Evolutionary conservation across 805 yeast genomes (phyloP), one percentile per base, ranked within the genome.

Genomic region (Kluyveromyces nonfermentans): DNA sequence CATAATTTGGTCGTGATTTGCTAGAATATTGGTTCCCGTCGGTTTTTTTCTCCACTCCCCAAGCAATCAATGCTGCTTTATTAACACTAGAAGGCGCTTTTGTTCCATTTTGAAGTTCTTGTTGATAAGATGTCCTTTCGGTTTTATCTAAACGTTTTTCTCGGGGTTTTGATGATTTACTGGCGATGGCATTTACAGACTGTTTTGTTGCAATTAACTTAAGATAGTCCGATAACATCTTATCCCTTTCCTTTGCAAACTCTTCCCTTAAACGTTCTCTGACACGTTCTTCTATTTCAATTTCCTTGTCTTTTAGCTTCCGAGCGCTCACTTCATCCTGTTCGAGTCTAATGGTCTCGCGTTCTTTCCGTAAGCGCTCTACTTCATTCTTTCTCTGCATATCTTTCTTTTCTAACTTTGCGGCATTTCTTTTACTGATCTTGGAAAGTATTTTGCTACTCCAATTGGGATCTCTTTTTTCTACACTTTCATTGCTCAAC

Each of bases 271-370:
- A 44, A 39, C 54, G 56, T 5, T 44, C 41, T 37, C 56, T 54
- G 2, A 62, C 55, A 35, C 57, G 58, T 35, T 54, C 47, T 43
- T 57, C 52, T 4, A 60, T 48, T 37, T 51, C 50, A n/a, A 48
- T 35, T 21, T 58, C 63, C 21, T 53, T 44, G 43, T 45, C 37
- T 20, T 46, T 54, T 36, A 55, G 54, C 33, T 50, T 45, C 41
- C 52, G 58, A 8, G 47, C 46, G 28, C 51, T 51, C 18, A 46
- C 28, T 18, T 52, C 53, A 33, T 45, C 39, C 18, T 46, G 50
- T 28, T 37, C 40, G 51, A 47, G 16, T 43, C 46, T 41, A 45
- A 32, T 39, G 47, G 46, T 25, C 46, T 45, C 35, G 34, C 57
- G 46, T 19, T 48, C 50, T 33, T 49, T 45, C 39, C 49, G 55